Evolutionary conservation across 2,329 filamentous ascomycete species (phyloP), one percentile per base, ranked within the genome.

Genomic region (Fusarium concolor): DNA sequence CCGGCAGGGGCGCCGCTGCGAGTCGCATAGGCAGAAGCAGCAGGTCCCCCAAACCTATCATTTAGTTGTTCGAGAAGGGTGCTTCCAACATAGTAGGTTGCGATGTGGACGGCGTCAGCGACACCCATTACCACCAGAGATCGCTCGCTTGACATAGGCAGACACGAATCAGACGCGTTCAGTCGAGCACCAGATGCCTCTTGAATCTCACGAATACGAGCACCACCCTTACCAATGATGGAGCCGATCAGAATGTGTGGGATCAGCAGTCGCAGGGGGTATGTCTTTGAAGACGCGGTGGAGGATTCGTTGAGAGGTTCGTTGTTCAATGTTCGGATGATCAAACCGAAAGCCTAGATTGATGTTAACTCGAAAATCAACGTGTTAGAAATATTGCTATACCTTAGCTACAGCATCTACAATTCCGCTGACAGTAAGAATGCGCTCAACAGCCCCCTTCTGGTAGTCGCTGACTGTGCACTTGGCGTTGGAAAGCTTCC

Each of bases 391-490:
- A n/a, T 12, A 29, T n/a, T 14, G 26, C 51, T 84, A 74, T 84
- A 95, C 93, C 89, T 99, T 99, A 73, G 96, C 96, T 70, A 94
- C 94, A 73, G 95, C 95, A 82, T 99, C 96, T 72, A 98, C 95
- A 71, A 93, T 91, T 67, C 96, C 96, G 80, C 95, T 98, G 65
- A 99, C 96, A 31, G 96, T 99, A 76, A 99, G 86, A 76, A 99
- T 97, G 78, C 96, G 93, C 84, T 99, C 96, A 33, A 98, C 94
- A 56, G 96, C 96, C 71, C 96, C 96, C 77, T 97, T 93, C 73
- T 96, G 92, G 77, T 98, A 99, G 81, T 99, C 96, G 83, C 94
- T 97, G 73, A 99, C 96, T 46, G 96, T 99, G 84, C 96, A 99
- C 83, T 98, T 98, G 71, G 96, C 96, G 74, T 94, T 94, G 52